Evolutionary conservation across 306 rosid genomes (phyloP), one percentile per base, ranked within the genome.

Genomic region (Dalbergia oliveri): DNA sequence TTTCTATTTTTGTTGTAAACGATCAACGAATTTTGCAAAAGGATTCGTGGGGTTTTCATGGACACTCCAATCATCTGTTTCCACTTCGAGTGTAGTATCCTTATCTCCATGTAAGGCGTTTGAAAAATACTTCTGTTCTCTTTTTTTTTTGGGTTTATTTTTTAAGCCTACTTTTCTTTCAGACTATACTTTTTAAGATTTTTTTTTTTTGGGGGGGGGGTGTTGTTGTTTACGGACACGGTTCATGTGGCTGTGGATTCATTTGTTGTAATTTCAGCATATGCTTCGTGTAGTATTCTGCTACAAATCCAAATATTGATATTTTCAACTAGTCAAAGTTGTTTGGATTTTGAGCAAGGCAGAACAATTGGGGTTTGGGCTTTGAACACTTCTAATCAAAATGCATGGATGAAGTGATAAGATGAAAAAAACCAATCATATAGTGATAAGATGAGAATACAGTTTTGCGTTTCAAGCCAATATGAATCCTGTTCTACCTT

Each of bases 401-500:
- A 13, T 69, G 41, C 18, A 44, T 18, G 75, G 64, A 64, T 76
- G 65, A 51, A 69, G 34, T 43, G 58, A 77, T 53, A 31, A 21
- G 57, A 66, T 66, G 54, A 53, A 51, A 69, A 69, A 15, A 59
- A 59, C 58, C 39, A 26, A 60, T 50, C 18, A 49, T 59, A 41
- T 74, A 21, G 8, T 19, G 4, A 45, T 9, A 45, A 45, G 13
- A 9, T 45, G 50, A 45, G 50, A 37, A 45, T 45, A 45, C 14
- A 26, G 76, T 69, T 74, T 78, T 74, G 34, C 59, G 65, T 35
- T 86, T 85, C 59, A 76, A 88, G 80, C 68, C 81, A 81, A 80
- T 65, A 91, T 88, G 98, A 90, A 79, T 77, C 90, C 90, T n/a
- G 87, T 87, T 35, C 87, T 88, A 75, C 91, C 89, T 6, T 93